Evolutionary conservation across 2,329 filamentous ascomycete species (phyloP).

Genomic region (Curvularia eragrostidis): DNA sequence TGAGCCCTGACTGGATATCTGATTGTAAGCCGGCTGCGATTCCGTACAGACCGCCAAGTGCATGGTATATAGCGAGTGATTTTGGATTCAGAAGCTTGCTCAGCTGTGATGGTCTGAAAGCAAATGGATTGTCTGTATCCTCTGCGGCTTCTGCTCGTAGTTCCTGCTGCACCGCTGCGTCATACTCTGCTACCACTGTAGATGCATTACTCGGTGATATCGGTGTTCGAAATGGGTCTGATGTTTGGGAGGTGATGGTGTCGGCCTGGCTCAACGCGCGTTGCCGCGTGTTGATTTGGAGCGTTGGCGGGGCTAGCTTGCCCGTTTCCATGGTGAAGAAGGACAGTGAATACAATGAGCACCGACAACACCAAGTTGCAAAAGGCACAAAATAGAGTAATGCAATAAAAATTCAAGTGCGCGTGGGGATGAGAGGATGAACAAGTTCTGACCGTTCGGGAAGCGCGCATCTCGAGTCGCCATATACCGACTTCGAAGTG

Average conservation of each 20-base stretch:
- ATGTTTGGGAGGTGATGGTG: constrained; percentile 34
- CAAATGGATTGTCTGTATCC: constrained; percentile 57
- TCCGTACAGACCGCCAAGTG: constrained; percentile 62
- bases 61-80: constrained; percentile 57
- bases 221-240: constrained; percentile 35
- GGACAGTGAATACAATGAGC: background rate
- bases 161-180: constrained; percentile 32
- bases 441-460: constrained; percentile 3
- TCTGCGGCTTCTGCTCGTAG: constrained; percentile 38
- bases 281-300: constrained; percentile 38
- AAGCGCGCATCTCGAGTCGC: constrained; percentile 10
- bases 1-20: constrained; percentile 57
- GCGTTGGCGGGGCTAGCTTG: constrained; percentile 35
- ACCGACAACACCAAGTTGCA: background rate
- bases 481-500: constrained; percentile 18
- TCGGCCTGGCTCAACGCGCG: constrained; percentile 34
- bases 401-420: background rate
- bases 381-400: background rate
- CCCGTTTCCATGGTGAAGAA: constrained; percentile 30
- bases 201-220: constrained; percentile 35
- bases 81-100: constrained; percentile 62
- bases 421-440: constrained; percentile 1
- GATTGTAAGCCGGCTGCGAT: constrained; percentile 61
- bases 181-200: constrained; percentile 41
- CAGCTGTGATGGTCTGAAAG: constrained; percentile 62